A percentile compares a stretch with the other conserved stretches of the same genome.
These are phyloP conservation scores for Cladophialophora chaetospira DNA, from an alignment of 2,329 filamentous ascomycete species.

Conservation along the genomic window DNA sequence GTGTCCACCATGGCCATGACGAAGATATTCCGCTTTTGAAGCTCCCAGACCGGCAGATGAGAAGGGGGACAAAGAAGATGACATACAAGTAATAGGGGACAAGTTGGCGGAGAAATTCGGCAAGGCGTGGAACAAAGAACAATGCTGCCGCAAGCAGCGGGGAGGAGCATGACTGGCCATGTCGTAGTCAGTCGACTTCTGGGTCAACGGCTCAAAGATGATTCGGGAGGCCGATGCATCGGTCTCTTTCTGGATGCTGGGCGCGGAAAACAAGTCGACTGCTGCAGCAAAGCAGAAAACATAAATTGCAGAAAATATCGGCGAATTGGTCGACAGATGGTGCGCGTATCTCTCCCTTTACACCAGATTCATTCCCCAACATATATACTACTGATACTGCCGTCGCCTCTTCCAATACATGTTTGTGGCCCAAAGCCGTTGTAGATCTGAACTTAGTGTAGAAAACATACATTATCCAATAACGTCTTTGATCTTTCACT, in stretches of 20 bases:
- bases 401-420: background rate
- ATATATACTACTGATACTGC: background rate
- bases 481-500: background rate
- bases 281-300: too few species aligned
- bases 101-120: background rate
- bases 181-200: background rate
- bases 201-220: background rate
- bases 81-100: background rate
- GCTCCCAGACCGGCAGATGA: background rate
- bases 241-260: background rate
- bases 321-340: too few species aligned
- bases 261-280: background rate
- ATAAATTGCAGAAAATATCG: too few species aligned
- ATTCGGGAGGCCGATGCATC: background rate
- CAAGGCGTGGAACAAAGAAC: background rate
- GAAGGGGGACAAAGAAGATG: background rate
- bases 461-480: constrained; percentile 7
- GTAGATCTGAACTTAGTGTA: constrained; percentile 3
- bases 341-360: too few species aligned
- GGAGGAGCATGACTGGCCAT: background rate
- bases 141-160: background rate
- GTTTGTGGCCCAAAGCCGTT: background rate
- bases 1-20: background rate
- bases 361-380: background rate
- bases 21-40: background rate